Conservation (phyloP, 208 protist genomes). For the Polymyxa betae region DNA sequence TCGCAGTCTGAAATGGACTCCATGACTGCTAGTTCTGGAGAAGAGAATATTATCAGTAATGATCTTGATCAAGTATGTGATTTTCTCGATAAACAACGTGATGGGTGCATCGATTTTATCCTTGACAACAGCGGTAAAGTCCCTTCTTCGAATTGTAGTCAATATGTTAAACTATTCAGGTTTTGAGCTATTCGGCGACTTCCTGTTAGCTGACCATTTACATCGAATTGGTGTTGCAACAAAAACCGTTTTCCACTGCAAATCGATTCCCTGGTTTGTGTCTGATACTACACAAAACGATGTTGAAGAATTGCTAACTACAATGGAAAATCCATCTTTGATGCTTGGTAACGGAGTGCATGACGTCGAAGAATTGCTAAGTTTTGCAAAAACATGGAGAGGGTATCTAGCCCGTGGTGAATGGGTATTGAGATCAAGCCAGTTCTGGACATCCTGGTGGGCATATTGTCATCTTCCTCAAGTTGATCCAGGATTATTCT, state of each 20-base stretch:
- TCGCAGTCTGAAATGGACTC: background rate
- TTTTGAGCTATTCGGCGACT: background rate
- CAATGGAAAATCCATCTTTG: background rate
- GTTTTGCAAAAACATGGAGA: background rate
- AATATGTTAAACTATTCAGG: conserved; percentile 14
- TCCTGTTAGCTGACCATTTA: conserved; percentile 10
- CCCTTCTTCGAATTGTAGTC: background rate
- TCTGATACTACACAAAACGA: background rate
- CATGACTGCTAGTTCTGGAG: background rate
- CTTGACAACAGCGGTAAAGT: conserved; percentile 35
- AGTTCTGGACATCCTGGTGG: background rate
- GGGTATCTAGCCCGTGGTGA: background rate
- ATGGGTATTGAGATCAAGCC: background rate
- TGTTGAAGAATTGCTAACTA: background rate
- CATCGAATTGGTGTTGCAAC: background rate
- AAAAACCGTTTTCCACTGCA: conserved; percentile 30
- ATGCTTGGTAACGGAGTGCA: background rate
- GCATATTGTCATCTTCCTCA: conserved; percentile 10
- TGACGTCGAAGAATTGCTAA: background rate
- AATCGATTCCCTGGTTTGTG: conserved; percentile 32
- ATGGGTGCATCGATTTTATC: background rate
- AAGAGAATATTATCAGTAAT: background rate
- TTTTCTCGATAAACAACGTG: background rate
- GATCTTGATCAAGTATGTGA: background rate
- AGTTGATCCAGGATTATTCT: background rate